Conservation (phyloP, 495 filamentous ascomycete species). For the Sordaria brevicollis region DNA sequence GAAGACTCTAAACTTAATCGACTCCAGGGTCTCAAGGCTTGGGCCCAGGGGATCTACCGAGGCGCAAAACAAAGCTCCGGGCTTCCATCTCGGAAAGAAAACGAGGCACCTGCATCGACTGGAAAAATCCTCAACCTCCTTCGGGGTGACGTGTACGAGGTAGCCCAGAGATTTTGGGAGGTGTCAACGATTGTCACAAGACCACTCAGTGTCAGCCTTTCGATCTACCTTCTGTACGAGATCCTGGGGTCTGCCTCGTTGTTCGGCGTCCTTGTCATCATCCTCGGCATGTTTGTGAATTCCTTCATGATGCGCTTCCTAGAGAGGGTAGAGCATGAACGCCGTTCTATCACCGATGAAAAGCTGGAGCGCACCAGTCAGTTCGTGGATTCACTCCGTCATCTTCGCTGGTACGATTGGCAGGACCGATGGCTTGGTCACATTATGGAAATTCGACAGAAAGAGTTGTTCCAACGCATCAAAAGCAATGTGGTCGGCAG, state of each 20-base stretch:
- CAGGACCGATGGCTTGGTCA: slow-evolving; percentile 65
- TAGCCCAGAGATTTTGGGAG: slow-evolving; percentile 77
- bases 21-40: slow-evolving; percentile 2
- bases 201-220: slow-evolving; percentile 58
- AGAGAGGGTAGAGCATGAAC: slow-evolving; percentile 51
- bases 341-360: slow-evolving; percentile 56
- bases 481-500: slow-evolving; percentile 50
- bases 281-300: slow-evolving; percentile 56
- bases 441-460: slow-evolving; percentile 59
- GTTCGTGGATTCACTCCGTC: slow-evolving; percentile 75
- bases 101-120: slow-evolving; percentile 53
- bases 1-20: slow-evolving; percentile 4
- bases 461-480: slow-evolving; percentile 57
- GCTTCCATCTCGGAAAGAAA: background rate
- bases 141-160: slow-evolving; percentile 69
- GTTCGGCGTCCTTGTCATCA: slow-evolving; percentile 53
- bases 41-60: background rate
- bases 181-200: slow-evolving; percentile 54
- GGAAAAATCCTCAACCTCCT: slow-evolving; percentile 79
- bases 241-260: slow-evolving; percentile 73
- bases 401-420: slow-evolving; percentile 82
- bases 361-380: slow-evolving; percentile 67
- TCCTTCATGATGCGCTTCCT: slow-evolving; percentile 49
- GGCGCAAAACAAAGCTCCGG: background rate
- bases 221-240: slow-evolving; percentile 58